Base-by-base conservation (phyloP, 1,139 yeast species). In the Saccharomyces hybrid region DNA sequence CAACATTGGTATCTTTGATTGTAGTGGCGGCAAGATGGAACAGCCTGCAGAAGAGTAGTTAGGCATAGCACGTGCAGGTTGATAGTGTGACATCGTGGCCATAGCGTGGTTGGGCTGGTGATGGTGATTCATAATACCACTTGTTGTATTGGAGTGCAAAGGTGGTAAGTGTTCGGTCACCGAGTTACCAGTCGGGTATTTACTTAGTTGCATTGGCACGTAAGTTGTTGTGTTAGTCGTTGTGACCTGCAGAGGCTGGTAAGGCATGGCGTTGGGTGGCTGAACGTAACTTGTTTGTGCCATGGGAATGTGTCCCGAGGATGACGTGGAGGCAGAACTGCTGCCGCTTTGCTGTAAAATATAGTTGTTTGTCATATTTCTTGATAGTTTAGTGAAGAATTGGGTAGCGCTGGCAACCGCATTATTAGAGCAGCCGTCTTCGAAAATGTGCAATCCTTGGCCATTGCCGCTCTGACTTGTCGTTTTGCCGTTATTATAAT, bases 371-470 rank as follows among this genome's bases (percentile, higher is more conserved):
- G 59, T 49, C 67, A 66, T 66, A 44, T 64, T 65, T 20, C 59
- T 53, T 6, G 69, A 61, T 44, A 66, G 53, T 26, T 60, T 59
- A n/a, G 62, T 59, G 54, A 65, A 65, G 51, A 63, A 65, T 13
- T 49, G 51, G 3, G 59, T 55, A 5, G 63, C 66, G 2, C 66
- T 65, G 20, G 55, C 54, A 11, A 58, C 49, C 5, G 56, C 48
- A 27, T 28, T 20, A 42, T 27, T 28, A 31, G 44, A 25, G 38
- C 41, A 27, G 32, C 47, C 34, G 52, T 41, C 28, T 31, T 42
- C 34, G 28, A 9, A 48, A 5, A 23, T 27, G 20, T 34, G 47
- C n/a, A 27, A 23, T 9, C 25, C 14, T 23, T 32, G 44, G 42
- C 27, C 26, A 25, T 23, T 46, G 53, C 6, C 16, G 14, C 11